phyloP scores from a whole-genome alignment of 2,329 filamentous ascomycete species.

The Leptographium lundbergii region DNA sequence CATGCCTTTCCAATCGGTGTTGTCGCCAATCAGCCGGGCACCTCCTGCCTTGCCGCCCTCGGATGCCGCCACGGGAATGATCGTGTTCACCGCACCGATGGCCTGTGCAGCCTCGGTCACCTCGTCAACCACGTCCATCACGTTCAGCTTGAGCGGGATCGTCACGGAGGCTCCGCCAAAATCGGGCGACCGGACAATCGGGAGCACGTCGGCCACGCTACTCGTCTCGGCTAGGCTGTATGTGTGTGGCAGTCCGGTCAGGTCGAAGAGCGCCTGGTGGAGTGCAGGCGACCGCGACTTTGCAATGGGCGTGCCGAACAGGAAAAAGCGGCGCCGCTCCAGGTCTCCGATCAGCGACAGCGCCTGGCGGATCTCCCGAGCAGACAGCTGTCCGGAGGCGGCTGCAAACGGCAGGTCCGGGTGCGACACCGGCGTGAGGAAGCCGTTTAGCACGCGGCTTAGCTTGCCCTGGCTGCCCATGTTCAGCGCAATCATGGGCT shows the following conservation, averaged over 20 bases:
- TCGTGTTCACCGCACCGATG: constrained; percentile 92
- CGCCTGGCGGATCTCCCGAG: constrained; percentile 71
- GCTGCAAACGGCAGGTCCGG: constrained; percentile 82
- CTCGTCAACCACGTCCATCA: constrained; percentile 69
- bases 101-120: constrained; percentile 64
- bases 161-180: constrained; percentile 95
- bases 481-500: constrained; percentile 89
- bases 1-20: constrained; percentile 96
- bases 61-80: constrained; percentile 47
- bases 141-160: constrained; percentile 84
- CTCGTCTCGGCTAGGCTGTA: constrained; percentile 70
- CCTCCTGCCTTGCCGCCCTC: constrained; percentile 25
- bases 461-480: constrained; percentile 84
- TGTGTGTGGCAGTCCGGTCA: constrained; percentile 69
- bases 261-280: constrained; percentile 73
- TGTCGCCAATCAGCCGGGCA: constrained; percentile 62
- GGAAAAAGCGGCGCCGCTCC: constrained; percentile 61
- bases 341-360: constrained; percentile 71
- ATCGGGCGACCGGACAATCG: constrained; percentile 53
- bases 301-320: constrained; percentile 78
- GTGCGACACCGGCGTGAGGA: constrained; percentile 91
- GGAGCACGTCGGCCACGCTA: constrained; percentile 43
- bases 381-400: constrained; percentile 85
- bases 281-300: constrained; percentile 76
- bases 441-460: constrained; percentile 78